A percentile compares a stretch with the other conserved stretches of the same genome.
phyloP scores from a whole-genome alignment of 2,329 filamentous ascomycete species.

The Trichoderma lentiforme region DNA sequence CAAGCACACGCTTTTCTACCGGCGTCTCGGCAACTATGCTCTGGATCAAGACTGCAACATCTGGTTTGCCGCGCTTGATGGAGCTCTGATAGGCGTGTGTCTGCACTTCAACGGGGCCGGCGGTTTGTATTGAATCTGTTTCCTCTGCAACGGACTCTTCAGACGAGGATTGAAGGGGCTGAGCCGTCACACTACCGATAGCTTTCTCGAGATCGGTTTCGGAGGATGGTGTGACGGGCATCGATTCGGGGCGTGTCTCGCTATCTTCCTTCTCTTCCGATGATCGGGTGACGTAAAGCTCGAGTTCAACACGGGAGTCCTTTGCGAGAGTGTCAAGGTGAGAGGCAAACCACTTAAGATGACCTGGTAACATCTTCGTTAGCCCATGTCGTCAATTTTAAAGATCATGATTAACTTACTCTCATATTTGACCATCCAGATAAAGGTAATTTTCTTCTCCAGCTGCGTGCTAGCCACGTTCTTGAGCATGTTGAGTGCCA shows the following conservation, averaged over 20 bases:
- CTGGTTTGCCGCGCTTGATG: constrained; percentile 36
- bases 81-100: constrained; percentile 21
- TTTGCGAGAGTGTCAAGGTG: constrained; percentile 33
- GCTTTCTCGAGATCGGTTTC: constrained; percentile 18
- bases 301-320: constrained; percentile 30
- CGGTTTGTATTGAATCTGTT: constrained; percentile 18
- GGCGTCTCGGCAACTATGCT: constrained; percentile 29
- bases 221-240: constrained; percentile 13
- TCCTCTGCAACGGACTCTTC: constrained; percentile 24
- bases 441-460: constrained; percentile 33
- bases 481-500: constrained; percentile 36
- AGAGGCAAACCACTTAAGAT: constrained; percentile 37
- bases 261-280: not conserved
- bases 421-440: constrained; percentile 39
- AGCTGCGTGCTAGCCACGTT: constrained; percentile 22
- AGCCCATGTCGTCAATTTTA: not conserved
- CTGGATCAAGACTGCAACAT: constrained; percentile 36
- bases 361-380: constrained; percentile 25
- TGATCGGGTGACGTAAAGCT: constrained; percentile 36
- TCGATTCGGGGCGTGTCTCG: constrained; percentile 8
- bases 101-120: not conserved
- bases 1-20: constrained; percentile 34
- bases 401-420: constrained; percentile 28
- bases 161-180: not conserved
- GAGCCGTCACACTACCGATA: not conserved